Base-by-base conservation (phyloP, 2,329 filamentous ascomycete genomes). In the Aspergillus hiratsukae region DNA sequence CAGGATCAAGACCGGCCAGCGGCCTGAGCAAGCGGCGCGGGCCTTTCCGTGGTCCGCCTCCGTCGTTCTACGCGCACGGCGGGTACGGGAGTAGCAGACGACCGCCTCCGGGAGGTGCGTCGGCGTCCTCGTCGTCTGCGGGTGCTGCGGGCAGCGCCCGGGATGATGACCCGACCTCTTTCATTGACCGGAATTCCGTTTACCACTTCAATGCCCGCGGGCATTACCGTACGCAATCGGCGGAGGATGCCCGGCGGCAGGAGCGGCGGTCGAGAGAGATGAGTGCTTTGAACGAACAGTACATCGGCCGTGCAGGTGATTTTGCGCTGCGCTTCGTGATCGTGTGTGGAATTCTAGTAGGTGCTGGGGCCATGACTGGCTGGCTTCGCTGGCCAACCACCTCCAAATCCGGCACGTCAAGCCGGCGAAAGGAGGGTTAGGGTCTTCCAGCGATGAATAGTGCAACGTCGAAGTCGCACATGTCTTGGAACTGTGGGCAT, bases 31-130 rank as follows among this genome's bases (percentile, higher is more conserved):
- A 87, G 43, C 83, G 93, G 25, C 81, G 90, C 2, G 84, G 86
- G 2, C 81, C 87, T 4, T 97, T 95, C 73, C 84, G 83, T 21
- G 93, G 93, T 0, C 93, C 94, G 3, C 92, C 94, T 51, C 92
- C 93, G 0, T 90, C 86, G 61, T 97, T 97, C 77, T 97, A 91
- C 74, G 83, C 87, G 19, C 86, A 82, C 59, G 91, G 91, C 4
- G 90, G 89, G 3, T 95, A 91, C 82, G 90, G 89, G 49, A 72
- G 50, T 54, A 76, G 52, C 27, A 52, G 48, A 49, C 40, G 45
- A 23, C 49, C 60, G 14, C 51, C 57, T 14, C 31, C 31, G 17
- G 31, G 31, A 2, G 31, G 31, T 17, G 58, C 61, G 21, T 49
- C 54, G 7, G 57, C 60, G 9, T 58, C 58, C 17, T 40, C 29